Conservation (phyloP, 371 early-diverging fungal species). For the Lichtheimia hyalospora region DNA sequence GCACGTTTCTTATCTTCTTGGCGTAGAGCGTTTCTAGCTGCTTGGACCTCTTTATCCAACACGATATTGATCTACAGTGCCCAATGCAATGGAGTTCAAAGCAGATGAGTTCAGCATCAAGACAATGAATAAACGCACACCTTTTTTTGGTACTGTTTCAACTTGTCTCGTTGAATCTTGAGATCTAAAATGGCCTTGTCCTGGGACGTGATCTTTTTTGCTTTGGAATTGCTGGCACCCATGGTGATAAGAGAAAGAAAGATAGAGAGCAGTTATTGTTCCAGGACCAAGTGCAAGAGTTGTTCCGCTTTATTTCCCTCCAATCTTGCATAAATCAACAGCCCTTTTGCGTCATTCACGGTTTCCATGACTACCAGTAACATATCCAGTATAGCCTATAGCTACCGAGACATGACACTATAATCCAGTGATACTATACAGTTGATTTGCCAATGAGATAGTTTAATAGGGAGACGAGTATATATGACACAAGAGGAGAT, state of each 20-base stretch:
- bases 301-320: no score
- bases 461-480: no score
- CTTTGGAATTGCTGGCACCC: slow-evolving; percentile 29
- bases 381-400: no score
- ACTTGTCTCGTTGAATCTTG: slow-evolving; percentile 91
- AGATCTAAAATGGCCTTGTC: slow-evolving; percentile 94
- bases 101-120: background rate
- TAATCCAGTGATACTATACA: no score
- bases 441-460: no score
- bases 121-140: background rate
- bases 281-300: no score
- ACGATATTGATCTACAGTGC: slow-evolving; percentile 60
- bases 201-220: slow-evolving; percentile 72
- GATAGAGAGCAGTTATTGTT: no score
- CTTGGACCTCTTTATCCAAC: slow-evolving; percentile 62
- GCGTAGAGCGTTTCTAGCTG: slow-evolving; percentile 63
- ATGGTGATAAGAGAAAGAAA: slow-evolving; percentile 1
- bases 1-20: slow-evolving; percentile 82
- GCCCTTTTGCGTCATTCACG: no score
- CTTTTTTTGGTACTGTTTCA: slow-evolving; percentile 85
- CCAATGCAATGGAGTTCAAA: slow-evolving; percentile 3
- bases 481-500: no score
- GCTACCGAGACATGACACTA: no score
- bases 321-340: no score
- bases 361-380: no score